Evolutionary conservation across 345 rosid genomes (phyloP), one percentile per base, ranked within the genome.

Genomic region (Lepidium didymum): DNA sequence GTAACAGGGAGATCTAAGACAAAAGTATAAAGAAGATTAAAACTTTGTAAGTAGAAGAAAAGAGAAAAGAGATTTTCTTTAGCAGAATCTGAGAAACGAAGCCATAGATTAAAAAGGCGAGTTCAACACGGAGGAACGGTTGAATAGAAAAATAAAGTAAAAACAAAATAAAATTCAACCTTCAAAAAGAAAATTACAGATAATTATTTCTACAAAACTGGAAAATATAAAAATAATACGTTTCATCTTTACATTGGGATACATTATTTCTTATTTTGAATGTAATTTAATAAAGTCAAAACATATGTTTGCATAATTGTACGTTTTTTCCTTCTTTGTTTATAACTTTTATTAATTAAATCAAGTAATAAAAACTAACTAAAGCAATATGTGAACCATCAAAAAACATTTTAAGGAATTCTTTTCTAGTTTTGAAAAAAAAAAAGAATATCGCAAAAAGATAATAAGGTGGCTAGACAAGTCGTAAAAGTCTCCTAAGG

Each of bases 81-180:
- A 44, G 74, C 51, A 68, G 64, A 75, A 75, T 68, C 73, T 68
- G 69, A 74, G 69, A 67, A 52, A 68, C 47, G 35, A 52, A 60
- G 74, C 65, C 74, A 35, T 60, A 44, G 51, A 44, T 44, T 68
- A 45, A 62, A 69, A 61, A 75, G 83, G 86, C 82, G 87, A 84
- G 81, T 72, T 77, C 69, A 72, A 87, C 87, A 78, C 85, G 86
- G 84, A 79, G 81, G 75, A 80, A 80, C 85, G 68, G 87, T 82
- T 86, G 86, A 77, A 76, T 68, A 68, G 41, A 51, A 56, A 37
- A 16, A 6, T 9, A 4, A 12, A 21, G 31, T 16, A 16, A 35
- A 12, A 45, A 63, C 40, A 35, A 36, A 55, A 16, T 45, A 56
- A 56, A n/a, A 64, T 55, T 71, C 58, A 54, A 63, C 63, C 10